Base-by-base conservation (phyloP, 768 basidiomycete species). In the Roridomyces roridus region DNA sequence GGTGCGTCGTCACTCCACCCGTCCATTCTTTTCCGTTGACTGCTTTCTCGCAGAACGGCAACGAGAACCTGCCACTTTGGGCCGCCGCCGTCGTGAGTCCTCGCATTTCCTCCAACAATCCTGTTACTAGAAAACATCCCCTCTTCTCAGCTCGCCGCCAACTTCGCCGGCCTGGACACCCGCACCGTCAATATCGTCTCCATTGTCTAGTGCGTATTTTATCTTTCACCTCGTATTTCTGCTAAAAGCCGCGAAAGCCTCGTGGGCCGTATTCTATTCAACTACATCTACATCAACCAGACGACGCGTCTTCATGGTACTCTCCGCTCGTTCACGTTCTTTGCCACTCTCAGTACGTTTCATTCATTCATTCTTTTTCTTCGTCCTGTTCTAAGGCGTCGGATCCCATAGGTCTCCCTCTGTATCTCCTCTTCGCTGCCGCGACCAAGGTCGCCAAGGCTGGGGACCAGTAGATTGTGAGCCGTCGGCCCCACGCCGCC, bases 281-380 rank as follows among this genome's bases (percentile, higher is more conserved):
- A 73, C 51, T 65, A 60, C 40, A 46, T 72, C 20, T 74, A 74
- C 45, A 68, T 71, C 40, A 71, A 69, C 46, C 65, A 68, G 36
- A 40, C 37, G 37, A 60, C 59, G 17, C 26, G 56, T 7, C 6
- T 34, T 1, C 65, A 66, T 21, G 57, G 57, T 17, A 1, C 15
- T 0, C 1, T 68, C 10, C 55, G 67, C 63, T 66, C 31, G 3
- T 9, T 47, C 7, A 37, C 51, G 1, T 58, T 34, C 15, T 31
- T 43, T 12, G 14, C 36, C 20, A 20, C n/a, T 23, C 31, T 52
- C 0, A 37, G 56, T 58, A 29, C 11, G 56, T 50, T 25, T 15
- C 4, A 7, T 23, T 20, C 9, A 1, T 14, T 41, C 31, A 5
- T 24, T 18, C 37, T 45, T 20, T 24, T 31, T 8, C 28, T 28